Evolutionary conservation across 164 flowering plant genomes (phyloP).

Genomic region (Akebia trifoliata): DNA sequence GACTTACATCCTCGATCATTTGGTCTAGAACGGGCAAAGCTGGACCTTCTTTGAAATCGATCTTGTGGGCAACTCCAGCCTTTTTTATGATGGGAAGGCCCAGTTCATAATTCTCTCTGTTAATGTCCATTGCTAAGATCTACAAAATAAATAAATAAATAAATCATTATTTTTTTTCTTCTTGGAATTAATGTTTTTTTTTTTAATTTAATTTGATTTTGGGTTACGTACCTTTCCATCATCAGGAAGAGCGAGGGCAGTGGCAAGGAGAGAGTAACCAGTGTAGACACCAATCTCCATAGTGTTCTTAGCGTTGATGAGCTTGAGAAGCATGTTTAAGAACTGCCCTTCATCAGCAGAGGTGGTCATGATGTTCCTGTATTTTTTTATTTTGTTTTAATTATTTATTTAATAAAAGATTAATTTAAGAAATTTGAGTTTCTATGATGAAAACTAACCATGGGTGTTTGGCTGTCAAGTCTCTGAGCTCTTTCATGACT

Average conservation of each 20-base stretch:
- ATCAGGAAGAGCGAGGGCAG: slow-evolving; percentile 63
- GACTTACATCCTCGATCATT: slow-evolving; percentile 66
- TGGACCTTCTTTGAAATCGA: slow-evolving; percentile 93
- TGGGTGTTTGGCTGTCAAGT: slow-evolving; percentile 66
- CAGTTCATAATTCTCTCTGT: slow-evolving; percentile 78
- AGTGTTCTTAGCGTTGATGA: slow-evolving; percentile 64
- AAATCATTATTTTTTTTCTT: no score
- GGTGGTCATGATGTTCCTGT: slow-evolving; percentile 66
- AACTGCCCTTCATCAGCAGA: slow-evolving; percentile 77
- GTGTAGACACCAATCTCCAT: slow-evolving; percentile 72
- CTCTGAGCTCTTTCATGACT: slow-evolving; percentile 59
- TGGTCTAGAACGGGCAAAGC: slow-evolving; percentile 88
- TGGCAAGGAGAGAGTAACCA: slow-evolving; percentile 64
- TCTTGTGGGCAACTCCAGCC: slow-evolving; percentile 96
- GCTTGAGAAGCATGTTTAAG: slow-evolving; percentile 55
- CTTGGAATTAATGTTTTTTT: neutral
- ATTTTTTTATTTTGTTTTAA: no score
- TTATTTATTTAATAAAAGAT: neutral
- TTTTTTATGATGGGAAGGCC: slow-evolving; percentile 82
- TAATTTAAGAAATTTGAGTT: neutral
- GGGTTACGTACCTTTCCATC: slow-evolving; percentile 52
- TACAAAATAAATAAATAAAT: slow-evolving; percentile 15
- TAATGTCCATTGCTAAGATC: slow-evolving; percentile 96
- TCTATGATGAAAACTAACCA: slow-evolving; percentile 26
- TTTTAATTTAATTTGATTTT: neutral